A percentile compares a stretch with the other conserved stretches of the same genome.
These are phyloP conservation scores for Aegilops bicornis DNA, from an alignment of 176 grass and related monocot genomes.

Conservation along the genomic window DNA sequence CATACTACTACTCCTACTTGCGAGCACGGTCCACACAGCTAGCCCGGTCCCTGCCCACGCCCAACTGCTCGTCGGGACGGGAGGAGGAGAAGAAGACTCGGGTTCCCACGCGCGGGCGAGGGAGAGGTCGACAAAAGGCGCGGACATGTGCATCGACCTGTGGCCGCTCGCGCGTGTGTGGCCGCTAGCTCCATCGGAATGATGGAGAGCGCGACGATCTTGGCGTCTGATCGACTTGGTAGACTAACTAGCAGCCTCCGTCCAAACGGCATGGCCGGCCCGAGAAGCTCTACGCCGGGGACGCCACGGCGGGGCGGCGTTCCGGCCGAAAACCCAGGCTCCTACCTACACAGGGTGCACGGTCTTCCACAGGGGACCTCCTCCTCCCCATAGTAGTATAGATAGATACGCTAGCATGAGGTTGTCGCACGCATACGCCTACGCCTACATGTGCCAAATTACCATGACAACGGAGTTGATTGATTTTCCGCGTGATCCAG, in stretches of 20 bases:
- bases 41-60: background rate
- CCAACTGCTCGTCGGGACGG: background rate
- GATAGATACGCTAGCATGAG: background rate
- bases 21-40: background rate
- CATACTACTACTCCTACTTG: too few species aligned
- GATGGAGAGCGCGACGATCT: slow-evolving; percentile 33
- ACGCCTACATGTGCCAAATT: background rate
- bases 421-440: too few species aligned
- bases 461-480: background rate
- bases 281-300: slow-evolving; percentile 21
- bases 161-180: slow-evolving; percentile 34
- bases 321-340: background rate
- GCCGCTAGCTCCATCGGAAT: slow-evolving; percentile 48
- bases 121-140: slow-evolving; percentile 41
- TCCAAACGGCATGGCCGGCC: slow-evolving; percentile 24
- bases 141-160: slow-evolving; percentile 48
- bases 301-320: background rate
- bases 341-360: background rate
- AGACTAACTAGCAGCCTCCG: background rate
- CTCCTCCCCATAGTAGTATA: too few species aligned
- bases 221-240: background rate
- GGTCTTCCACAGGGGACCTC: slow-evolving; percentile 16
- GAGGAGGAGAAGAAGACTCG: background rate
- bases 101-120: background rate
- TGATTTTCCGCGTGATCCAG: background rate